These are phyloP conservation scores for Apiospora malaysiana DNA, from an alignment of 2,329 filamentous ascomycete genomes.

Conservation along the genomic window DNA sequence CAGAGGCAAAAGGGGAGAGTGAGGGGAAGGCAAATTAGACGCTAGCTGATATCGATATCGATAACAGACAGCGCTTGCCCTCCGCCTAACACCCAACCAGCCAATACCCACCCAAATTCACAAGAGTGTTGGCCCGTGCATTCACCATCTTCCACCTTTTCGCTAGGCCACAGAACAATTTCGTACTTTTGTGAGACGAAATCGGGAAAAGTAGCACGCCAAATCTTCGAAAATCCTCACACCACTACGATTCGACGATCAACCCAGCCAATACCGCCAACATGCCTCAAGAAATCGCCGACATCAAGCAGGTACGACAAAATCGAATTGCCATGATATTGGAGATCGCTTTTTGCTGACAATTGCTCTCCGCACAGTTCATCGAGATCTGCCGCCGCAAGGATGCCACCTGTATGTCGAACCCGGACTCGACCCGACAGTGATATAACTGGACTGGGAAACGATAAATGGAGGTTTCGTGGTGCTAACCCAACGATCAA, in stretches of 20 bases:
- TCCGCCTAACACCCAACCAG: background rate
- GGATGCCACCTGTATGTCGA: conserved; percentile 94
- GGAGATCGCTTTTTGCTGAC: conserved; percentile 30
- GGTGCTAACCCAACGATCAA: conserved; percentile 23
- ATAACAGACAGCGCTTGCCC: conserved; percentile 12
- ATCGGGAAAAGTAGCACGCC: conserved; percentile 18
- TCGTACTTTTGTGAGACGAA: conserved; percentile 18
- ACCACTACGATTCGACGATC: conserved; percentile 21
- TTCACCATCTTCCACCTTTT: background rate
- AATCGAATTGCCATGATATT: background rate
- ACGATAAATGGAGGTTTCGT: conserved; percentile 32
- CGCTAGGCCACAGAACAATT: conserved; percentile 16
- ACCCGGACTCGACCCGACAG: conserved; percentile 41
- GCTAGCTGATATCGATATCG: background rate
- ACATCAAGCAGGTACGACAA: conserved; percentile 82
- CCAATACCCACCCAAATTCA: background rate
- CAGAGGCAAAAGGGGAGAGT: background rate
- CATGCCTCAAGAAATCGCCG: conserved; percentile 98
- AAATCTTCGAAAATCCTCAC: conserved; percentile 12
- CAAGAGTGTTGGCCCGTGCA: background rate
- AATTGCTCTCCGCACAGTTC: conserved; percentile 68
- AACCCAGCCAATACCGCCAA: conserved; percentile 60
- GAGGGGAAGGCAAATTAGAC: background rate
- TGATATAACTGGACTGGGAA: conserved; percentile 4
- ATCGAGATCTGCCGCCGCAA: conserved; percentile 99